Base-by-base conservation (phyloP, 2,329 filamentous ascomycete genomes). In the Claviceps africana region DNA sequence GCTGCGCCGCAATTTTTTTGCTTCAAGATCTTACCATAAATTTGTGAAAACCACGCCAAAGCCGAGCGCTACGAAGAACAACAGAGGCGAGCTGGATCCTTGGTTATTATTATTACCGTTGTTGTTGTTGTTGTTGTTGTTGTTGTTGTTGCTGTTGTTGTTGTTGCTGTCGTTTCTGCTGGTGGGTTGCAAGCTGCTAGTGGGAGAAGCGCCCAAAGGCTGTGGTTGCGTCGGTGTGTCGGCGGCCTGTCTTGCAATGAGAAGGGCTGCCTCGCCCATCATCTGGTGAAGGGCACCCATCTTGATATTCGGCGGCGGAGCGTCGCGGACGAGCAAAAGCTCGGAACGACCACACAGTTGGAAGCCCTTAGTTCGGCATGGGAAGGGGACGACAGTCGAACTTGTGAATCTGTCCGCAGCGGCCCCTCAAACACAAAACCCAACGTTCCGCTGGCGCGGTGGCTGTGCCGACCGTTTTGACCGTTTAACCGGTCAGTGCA, bases 21-120 rank as follows among this genome's bases (percentile, higher is more conserved):
- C 28, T 19, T 19, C 3, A 37, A 1, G n/a, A 43, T 55, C 85
- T 73, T 77, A 97, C 93, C 93, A 98, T 69, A 98, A 73, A 68
- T 98, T 98, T 49, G 93, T 98, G 64, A 98, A 98, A 45, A 98
- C 93, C 21, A 98, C 93, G 61, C 93, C 93, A 62, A 98, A 97
- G 4, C 93, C 93, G 31, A 98, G 75, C 17, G 93, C 91, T 53
- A 97, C 89, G 66, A 97, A 96, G 72, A 97, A 97, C 6, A 75
- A 64, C 21, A 75, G 58, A 5, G 72, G 72, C 6, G 72, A 74
- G 52, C 67, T 74, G 30, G 65, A 65, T 43, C 66, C 64, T 30
- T 57, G 54, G 37, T 52, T 51, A 4, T 54, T 53, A 49, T 55
- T 53, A 40, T 54, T 53, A 48, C 55, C 52, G 39, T 58, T 56